Evolutionary conservation across 2,329 filamentous ascomycete species (phyloP).

Genomic region (Claviceps sp.): DNA sequence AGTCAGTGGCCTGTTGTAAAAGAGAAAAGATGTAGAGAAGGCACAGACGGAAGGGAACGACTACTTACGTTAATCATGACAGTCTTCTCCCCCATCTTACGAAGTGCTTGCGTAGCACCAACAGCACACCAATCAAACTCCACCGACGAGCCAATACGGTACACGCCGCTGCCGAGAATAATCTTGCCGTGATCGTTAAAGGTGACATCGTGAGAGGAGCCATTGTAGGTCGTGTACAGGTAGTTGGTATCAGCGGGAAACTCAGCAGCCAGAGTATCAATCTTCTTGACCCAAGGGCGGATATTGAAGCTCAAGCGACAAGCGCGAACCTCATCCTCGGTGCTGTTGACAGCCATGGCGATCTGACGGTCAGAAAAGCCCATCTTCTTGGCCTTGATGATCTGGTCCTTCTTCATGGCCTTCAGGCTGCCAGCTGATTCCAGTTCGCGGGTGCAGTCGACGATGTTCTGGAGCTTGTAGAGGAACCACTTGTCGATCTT

Average conservation of each 20-base stretch:
- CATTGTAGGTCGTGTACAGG: constrained; percentile 96
- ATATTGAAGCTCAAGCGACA: constrained; percentile 77
- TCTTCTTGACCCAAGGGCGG: constrained; percentile 93
- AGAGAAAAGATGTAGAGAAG: background rate
- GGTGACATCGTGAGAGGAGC: constrained; percentile 78
- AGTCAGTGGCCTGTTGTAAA: background rate
- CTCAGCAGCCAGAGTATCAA: constrained; percentile 92
- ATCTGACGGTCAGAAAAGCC: constrained; percentile 98
- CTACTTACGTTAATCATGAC: constrained; percentile 80
- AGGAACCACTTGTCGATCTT: constrained; percentile 99
- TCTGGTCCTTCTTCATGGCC: constrained; percentile 74
- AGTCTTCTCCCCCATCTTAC: constrained; percentile 86
- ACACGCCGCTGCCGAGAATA: constrained; percentile 87
- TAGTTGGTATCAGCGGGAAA: constrained; percentile 95
- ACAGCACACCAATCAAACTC: constrained; percentile 99
- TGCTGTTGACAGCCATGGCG: constrained; percentile 67
- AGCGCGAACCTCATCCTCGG: constrained; percentile 81
- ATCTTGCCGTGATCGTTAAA: constrained; percentile 88
- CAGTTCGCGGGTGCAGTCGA: constrained; percentile 76
- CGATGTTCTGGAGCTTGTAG: constrained; percentile 95
- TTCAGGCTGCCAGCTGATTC: constrained; percentile 72
- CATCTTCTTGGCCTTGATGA: constrained; percentile 89
- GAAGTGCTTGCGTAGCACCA: constrained; percentile 71
- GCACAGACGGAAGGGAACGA: background rate
- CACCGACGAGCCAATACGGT: constrained; percentile 93